Evolutionary conservation across 2,329 filamentous ascomycete species (phyloP).

Genomic region (Aspergillus aculeatinus): DNA sequence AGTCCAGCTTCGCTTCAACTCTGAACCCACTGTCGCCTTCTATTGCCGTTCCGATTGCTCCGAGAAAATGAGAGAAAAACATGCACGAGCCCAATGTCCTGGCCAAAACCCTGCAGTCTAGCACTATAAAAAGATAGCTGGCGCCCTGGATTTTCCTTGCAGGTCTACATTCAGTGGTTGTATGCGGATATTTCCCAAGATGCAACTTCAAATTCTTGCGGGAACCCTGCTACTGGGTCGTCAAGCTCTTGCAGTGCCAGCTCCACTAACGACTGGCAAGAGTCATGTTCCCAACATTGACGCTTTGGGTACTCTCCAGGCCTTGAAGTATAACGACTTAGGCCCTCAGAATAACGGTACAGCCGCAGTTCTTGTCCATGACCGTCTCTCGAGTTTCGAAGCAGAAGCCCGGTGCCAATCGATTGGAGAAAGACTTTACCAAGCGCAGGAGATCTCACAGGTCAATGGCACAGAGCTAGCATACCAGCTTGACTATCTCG

Average conservation of each 20-base stretch:
- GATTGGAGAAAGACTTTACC: slow-evolving; percentile 25
- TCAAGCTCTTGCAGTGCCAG: slow-evolving; percentile 15
- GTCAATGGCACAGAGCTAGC: slow-evolving; percentile 20
- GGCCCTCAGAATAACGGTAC: slow-evolving; percentile 27
- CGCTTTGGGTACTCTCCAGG: slow-evolving; percentile 22
- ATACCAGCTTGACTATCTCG: slow-evolving; percentile 28
- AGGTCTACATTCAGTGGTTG: background rate
- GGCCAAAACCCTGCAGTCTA: background rate
- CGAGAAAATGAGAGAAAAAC: background rate
- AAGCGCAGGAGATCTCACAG: slow-evolving; percentile 9
- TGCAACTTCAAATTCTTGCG: slow-evolving; percentile 15
- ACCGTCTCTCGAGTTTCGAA: slow-evolving; percentile 11
- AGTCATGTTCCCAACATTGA: slow-evolving; percentile 5
- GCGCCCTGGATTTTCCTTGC: background rate
- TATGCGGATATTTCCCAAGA: background rate
- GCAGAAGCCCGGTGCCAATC: slow-evolving; percentile 19
- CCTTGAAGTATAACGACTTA: slow-evolving; percentile 28
- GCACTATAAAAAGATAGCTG: background rate
- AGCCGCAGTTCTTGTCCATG: slow-evolving; percentile 22
- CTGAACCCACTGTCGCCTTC: background rate
- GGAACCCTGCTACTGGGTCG: slow-evolving; percentile 14
- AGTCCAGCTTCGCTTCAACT: background rate
- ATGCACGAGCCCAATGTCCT: background rate
- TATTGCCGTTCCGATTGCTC: background rate
- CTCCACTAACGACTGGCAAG: slow-evolving; percentile 7